phyloP scores from a whole-genome alignment of 768 basidiomycete genomes.

The Infundibulicybe gibba region DNA sequence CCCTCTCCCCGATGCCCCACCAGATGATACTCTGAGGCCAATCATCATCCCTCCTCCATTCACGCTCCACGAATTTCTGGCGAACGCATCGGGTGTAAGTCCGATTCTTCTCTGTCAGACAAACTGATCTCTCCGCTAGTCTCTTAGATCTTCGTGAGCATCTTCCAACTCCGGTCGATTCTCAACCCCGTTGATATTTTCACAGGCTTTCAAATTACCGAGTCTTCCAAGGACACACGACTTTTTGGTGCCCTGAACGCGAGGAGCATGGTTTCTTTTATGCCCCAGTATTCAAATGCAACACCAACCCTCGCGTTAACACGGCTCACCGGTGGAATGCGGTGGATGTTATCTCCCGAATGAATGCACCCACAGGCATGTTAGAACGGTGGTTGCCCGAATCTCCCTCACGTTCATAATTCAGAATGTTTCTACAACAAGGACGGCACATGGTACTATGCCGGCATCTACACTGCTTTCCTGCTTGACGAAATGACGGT shows the following conservation, averaged over 20 bases:
- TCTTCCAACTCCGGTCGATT: no score
- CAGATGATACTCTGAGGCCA: slow-evolving; percentile 64
- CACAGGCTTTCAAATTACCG: slow-evolving; percentile 63
- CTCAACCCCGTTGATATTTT: background rate
- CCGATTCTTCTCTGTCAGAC: slow-evolving; percentile 1
- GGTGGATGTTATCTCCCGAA: slow-evolving; percentile 57
- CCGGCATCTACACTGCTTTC: slow-evolving; percentile 72
- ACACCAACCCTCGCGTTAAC: slow-evolving; percentile 69
- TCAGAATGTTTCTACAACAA: slow-evolving; percentile 81
- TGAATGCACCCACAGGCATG: slow-evolving; percentile 63
- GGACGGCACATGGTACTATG: slow-evolving; percentile 81
- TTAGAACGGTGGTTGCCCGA: background rate
- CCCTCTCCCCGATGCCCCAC: slow-evolving; percentile 60
- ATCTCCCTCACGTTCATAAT: background rate
- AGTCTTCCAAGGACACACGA: slow-evolving; percentile 62
- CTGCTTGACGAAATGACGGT: slow-evolving; percentile 59
- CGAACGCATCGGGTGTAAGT: slow-evolving; percentile 53
- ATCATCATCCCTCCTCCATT: slow-evolving; percentile 62
- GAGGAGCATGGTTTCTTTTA: slow-evolving; percentile 83
- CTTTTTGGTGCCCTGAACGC: slow-evolving; percentile 76
- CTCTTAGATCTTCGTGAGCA: slow-evolving; percentile 55
- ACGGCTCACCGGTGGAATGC: slow-evolving; percentile 74
- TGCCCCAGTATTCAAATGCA: slow-evolving; percentile 72
- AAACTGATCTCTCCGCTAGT: slow-evolving; percentile 28
- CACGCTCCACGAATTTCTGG: slow-evolving; percentile 68